These are phyloP conservation scores for Tetragonia tetragonoides DNA, from an alignment of 148 eudicot species.

Conservation along the genomic window DNA sequence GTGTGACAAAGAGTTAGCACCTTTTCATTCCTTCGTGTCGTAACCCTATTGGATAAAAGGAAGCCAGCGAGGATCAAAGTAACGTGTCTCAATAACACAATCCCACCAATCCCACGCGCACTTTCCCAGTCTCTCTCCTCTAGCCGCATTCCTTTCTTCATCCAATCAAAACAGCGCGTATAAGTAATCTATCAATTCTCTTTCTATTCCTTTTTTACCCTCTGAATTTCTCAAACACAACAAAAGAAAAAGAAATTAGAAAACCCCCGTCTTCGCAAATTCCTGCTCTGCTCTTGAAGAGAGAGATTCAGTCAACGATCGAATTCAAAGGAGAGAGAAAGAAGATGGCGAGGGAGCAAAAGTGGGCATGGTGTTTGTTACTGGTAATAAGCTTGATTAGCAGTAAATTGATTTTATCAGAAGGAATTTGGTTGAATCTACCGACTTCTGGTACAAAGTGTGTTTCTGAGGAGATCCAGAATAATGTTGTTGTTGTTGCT, in stretches of 20 bases:
- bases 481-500: slow-evolving; percentile 60
- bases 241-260: no score
- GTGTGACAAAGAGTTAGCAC: not conserved
- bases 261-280: not conserved
- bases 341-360: slow-evolving; percentile 12
- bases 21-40: not conserved
- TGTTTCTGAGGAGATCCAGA: slow-evolving; percentile 69
- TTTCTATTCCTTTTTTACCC: no score
- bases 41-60: not conserved
- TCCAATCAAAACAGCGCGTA: not conserved
- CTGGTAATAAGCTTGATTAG: slow-evolving; percentile 22
- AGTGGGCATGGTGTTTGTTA: slow-evolving; percentile 11
- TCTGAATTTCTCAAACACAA: not conserved
- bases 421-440: slow-evolving; percentile 52
- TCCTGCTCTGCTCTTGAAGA: not conserved
- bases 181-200: not conserved
- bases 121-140: not conserved
- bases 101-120: not conserved
- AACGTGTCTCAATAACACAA: not conserved
- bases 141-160: not conserved
- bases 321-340: slow-evolving; percentile 17
- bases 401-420: slow-evolving; percentile 21
- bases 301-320: slow-evolving; percentile 15
- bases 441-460: slow-evolving; percentile 64
- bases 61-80: slow-evolving; percentile 5